A percentile compares a stretch with the other conserved stretches of the same genome.
phyloP scores from a whole-genome alignment of 495 filamentous ascomycete genomes.

The Daldinia vernicosa region DNA sequence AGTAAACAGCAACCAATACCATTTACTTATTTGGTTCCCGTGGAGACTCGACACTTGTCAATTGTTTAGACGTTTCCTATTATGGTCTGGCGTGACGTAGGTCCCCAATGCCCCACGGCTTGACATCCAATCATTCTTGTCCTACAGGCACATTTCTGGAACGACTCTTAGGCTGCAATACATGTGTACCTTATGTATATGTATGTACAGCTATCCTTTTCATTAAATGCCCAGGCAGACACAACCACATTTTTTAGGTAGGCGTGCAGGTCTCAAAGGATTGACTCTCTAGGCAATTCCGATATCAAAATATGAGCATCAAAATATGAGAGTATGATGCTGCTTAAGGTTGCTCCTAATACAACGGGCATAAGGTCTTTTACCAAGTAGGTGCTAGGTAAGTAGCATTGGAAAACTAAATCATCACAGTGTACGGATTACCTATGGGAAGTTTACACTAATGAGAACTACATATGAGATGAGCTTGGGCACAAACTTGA shows the following conservation, averaged over 20 bases:
- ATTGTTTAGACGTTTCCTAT: constrained; percentile 44
- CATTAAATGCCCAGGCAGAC: not conserved
- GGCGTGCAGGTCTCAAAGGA: not conserved
- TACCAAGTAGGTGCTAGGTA: no score
- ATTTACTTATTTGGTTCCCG: constrained; percentile 9
- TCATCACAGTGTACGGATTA: no score
- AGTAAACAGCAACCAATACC: constrained; percentile 27
- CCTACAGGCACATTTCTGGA: constrained; percentile 3
- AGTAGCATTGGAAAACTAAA: no score
- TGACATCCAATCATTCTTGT: constrained; percentile 26
- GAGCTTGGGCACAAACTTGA: not conserved
- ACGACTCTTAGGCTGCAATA: not conserved
- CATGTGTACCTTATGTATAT: no score
- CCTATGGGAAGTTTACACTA: not conserved
- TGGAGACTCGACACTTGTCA: constrained; percentile 2
- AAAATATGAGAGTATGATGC: no score
- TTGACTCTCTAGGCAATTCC: not conserved
- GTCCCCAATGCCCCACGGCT: constrained; percentile 28
- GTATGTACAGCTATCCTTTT: constrained; percentile 11
- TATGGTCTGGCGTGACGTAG: constrained; percentile 14
- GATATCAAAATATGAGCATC: no score
- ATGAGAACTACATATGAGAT: not conserved
- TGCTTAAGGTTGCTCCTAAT: no score
- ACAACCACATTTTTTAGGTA: not conserved
- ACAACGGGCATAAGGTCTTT: not conserved